phyloP scores from a whole-genome alignment of 2,329 filamentous ascomycete species.

The Fusarium circinatum region DNA sequence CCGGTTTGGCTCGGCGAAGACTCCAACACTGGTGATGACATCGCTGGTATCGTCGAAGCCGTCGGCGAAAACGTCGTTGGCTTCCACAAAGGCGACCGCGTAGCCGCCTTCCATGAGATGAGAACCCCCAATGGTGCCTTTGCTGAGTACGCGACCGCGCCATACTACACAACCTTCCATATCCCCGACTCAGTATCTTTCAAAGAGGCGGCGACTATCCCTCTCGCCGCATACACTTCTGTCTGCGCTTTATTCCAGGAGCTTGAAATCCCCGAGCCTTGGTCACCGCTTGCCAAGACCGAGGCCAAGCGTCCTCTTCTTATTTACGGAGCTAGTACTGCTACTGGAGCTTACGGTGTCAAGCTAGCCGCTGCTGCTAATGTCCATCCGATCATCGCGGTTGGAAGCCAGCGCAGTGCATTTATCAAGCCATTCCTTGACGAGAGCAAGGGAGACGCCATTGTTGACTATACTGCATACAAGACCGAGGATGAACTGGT shows the following conservation, averaged over 20 bases:
- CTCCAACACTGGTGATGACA: constrained; percentile 40
- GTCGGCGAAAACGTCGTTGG: constrained; percentile 34
- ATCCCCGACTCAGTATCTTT: constrained; percentile 49
- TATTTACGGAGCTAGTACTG: constrained; percentile 62
- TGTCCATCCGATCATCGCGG: constrained; percentile 67
- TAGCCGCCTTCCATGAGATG: constrained; percentile 64
- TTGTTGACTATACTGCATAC: constrained; percentile 19
- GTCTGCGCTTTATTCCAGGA: constrained; percentile 14
- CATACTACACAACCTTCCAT: constrained; percentile 66
- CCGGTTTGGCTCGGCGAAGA: background rate
- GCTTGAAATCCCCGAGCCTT: constrained; percentile 2
- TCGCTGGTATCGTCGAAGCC: constrained; percentile 36
- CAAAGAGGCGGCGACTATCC: constrained; percentile 18
- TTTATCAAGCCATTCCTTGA: constrained; percentile 15
- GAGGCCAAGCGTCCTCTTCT: constrained; percentile 53
- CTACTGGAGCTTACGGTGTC: constrained; percentile 67
- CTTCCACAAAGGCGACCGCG: constrained; percentile 54
- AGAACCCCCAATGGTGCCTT: constrained; percentile 61
- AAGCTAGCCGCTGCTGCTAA: constrained; percentile 61
- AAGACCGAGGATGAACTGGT: background rate
- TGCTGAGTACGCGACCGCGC: constrained; percentile 69
- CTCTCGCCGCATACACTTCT: constrained; percentile 13
- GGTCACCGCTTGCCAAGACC: background rate
- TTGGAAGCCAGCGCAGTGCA: constrained; percentile 56
- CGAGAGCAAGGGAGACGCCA: constrained; percentile 11